Conservation (phyloP, 1,284 basidiomycete species). For the Rhodotorula mucilaginosa region DNA sequence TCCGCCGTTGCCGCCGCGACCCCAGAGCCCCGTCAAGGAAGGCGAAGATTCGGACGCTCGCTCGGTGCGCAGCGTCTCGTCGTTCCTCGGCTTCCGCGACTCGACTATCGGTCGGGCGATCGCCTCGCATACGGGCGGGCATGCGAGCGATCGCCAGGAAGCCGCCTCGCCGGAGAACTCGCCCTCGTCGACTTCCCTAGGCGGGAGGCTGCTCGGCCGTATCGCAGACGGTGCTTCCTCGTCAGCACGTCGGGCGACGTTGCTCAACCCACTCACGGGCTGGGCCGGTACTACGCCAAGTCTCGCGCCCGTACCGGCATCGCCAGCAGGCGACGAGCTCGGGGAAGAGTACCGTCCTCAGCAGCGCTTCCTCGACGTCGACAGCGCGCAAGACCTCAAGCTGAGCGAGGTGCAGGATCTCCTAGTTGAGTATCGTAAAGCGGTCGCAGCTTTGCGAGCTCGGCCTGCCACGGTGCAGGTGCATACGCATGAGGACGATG, state of each 20-base stretch:
- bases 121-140: not conserved
- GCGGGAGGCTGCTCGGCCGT: slow-evolving; percentile 27
- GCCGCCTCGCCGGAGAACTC: not conserved
- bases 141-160: not conserved
- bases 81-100: slow-evolving; percentile 28
- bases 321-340: not conserved
- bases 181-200: slow-evolving; percentile 8
- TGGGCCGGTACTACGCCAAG: not conserved
- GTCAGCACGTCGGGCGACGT: slow-evolving; percentile 9
- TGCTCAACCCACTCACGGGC: slow-evolving; percentile 10
- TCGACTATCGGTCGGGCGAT: slow-evolving; percentile 13
- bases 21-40: slow-evolving; percentile 2
- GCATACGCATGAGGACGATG: not conserved
- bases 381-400: slow-evolving; percentile 37
- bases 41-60: slow-evolving; percentile 29
- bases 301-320: not conserved
- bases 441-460: slow-evolving; percentile 6
- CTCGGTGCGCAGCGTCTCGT: slow-evolving; percentile 32
- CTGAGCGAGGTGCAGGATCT: slow-evolving; percentile 37
- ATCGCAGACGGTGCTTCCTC: slow-evolving; percentile 1
- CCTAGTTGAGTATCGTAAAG: slow-evolving; percentile 29
- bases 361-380: slow-evolving; percentile 38
- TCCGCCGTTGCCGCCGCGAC: not conserved
- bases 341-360: slow-evolving; percentile 5
- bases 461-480: not conserved